Evolutionary conservation across 1,284 basidiomycete genomes (phyloP).

Genomic region (Ganoderma boninense): DNA sequence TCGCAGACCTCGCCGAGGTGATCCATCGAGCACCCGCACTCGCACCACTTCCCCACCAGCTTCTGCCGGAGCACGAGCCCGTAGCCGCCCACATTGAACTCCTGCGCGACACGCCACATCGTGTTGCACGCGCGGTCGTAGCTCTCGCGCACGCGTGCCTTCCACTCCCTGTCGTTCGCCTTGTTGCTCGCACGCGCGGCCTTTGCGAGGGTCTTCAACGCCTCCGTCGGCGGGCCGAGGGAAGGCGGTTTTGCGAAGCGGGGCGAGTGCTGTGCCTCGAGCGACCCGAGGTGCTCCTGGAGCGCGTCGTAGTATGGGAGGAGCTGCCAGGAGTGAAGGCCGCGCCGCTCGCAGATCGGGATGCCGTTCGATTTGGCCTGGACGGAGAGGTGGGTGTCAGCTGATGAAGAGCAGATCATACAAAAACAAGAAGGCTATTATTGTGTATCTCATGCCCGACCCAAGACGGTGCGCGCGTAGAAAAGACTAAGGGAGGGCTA

Average conservation of each 20-base stretch:
- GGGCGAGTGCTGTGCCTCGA: constrained; percentile 62
- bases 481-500: no score
- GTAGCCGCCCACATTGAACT: constrained; percentile 76
- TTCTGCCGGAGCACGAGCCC: constrained; percentile 74
- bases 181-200: constrained; percentile 44
- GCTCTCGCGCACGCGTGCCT: constrained; percentile 60
- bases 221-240: constrained; percentile 62
- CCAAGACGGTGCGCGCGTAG: no score
- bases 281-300: constrained; percentile 63
- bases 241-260: constrained; percentile 70
- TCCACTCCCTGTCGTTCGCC: constrained; percentile 53
- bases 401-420: no score
- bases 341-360: constrained; percentile 64
- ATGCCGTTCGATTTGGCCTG: constrained; percentile 73
- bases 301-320: constrained; percentile 66
- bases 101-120: constrained; percentile 70
- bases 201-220: constrained; percentile 65
- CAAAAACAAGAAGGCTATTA: no score
- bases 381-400: neutral
- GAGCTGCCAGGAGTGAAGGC: constrained; percentile 68
- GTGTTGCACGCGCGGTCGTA: constrained; percentile 69
- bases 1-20: constrained; percentile 78
- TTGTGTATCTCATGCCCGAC: no score
- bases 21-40: constrained; percentile 79
- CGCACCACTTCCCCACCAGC: constrained; percentile 75